Evolutionary conservation across 2,329 filamentous ascomycete species (phyloP).

Genomic region (Pseudogymnoascus sp.): DNA sequence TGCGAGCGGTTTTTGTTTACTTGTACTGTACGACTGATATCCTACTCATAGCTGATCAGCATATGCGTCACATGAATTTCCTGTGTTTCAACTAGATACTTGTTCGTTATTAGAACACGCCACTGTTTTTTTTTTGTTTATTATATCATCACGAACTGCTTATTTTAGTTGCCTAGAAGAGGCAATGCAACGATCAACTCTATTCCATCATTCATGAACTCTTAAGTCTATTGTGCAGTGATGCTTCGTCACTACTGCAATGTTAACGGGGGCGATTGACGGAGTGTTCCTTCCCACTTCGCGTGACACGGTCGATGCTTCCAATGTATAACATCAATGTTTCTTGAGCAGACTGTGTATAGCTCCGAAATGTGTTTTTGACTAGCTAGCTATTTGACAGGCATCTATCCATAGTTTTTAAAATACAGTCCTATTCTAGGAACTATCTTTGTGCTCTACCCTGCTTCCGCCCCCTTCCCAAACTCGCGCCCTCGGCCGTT

Average conservation of each 20-base stretch:
- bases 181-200: background rate
- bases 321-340: background rate
- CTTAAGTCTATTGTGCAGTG: background rate
- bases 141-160: constrained; percentile 3
- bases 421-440: constrained; percentile 7
- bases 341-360: background rate
- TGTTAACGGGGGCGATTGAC: background rate
- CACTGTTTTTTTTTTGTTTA: background rate
- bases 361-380: background rate
- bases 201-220: background rate
- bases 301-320: background rate
- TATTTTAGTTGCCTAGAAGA: background rate
- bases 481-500: background rate
- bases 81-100: constrained; percentile 1
- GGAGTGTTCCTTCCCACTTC: background rate
- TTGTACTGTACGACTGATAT: constrained; percentile 8
- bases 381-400: constrained; percentile 1
- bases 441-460: background rate
- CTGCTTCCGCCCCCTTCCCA: background rate
- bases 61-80: constrained; percentile 5
- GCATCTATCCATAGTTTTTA: background rate
- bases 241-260: background rate
- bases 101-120: background rate
- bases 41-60: constrained; percentile 4
- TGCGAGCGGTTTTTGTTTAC: constrained; percentile 1